Evolutionary conservation across 352 stramenopile genomes (phyloP), one percentile per base, ranked within the genome.

Genomic region (Pythium volutum): DNA sequence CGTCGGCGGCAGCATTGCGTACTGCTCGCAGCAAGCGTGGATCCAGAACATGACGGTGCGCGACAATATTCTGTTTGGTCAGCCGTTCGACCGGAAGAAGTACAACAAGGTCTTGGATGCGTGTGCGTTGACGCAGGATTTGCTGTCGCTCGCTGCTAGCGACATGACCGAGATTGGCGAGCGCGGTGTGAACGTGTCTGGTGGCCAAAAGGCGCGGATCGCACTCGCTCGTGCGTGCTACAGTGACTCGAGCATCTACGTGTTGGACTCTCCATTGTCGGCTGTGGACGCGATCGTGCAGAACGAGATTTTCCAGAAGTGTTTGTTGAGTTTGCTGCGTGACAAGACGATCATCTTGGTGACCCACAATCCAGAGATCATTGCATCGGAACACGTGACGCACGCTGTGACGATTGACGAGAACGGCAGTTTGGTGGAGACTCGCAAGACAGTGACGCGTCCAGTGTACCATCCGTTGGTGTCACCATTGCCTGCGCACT

Each of bases 11-110:
- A n/a, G 9, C 36, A 15, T 43, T 4, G 36, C 36, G 36, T 43
- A 43, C 36, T 43, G 36, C 36, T 43, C 36, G 36, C 36, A 43
- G 36, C 36, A 43, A 7, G 11, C 36, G 36, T 43, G 36, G 36
- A 43, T 43, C 36, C 36, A 98, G 66, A 98, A 98, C 77, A 89
- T 87, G 55, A 96, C 87, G 2, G 67, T 99, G 3, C 75, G 79
- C 16, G 87, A 98, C 26, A 99, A 99, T 74, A 97, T 99, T 58
- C 71, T 98, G 4, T 98, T 98, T 70, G 91, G 93, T 8, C 64
- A 76, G 47, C 64, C 62, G 6, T 89, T 73, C 26, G 69, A 91
- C 34, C 55, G 56, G 25, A 67, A 78, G 26, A 87, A 86, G 62
- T 97, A 97, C 67, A 56, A 78, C 41, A 78, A 75, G 16, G 78